Evolutionary conservation across 2,329 filamentous ascomycete species (phyloP), one percentile per base, ranked within the genome.

Genomic region (Alternaria sp.): DNA sequence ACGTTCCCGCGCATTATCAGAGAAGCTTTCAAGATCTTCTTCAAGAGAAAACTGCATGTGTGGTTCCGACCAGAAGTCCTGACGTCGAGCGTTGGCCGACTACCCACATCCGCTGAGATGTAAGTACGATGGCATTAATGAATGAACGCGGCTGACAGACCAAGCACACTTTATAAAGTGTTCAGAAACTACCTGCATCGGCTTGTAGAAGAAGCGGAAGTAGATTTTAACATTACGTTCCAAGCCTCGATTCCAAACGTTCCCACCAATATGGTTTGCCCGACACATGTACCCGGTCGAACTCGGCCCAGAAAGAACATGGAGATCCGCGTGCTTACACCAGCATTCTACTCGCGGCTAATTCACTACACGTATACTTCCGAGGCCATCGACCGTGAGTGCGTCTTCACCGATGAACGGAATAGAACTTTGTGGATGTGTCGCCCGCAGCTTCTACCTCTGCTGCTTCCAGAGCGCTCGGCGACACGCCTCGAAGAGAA

Each of bases 311-410:
- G 62, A 3, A 77, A 82, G 22, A 75, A 82, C 0, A 52, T 90
- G 6, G 85, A 86, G 44, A 78, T 92, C 49, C 84, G 84, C 54
- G 80, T 92, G 5, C 74, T 90, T 20, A 89, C 87, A 0, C 89
- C 90, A 1, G 81, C 80, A 0, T 92, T 92, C 71, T 92, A 92
- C 78, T 83, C 85, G 12, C 84, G 89, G 28, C 88, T 92, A 49
- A 82, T 88, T 0, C 83, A 86, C 64, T 91, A 92, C 70, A 81
- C 85, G 0, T 83, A 89, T 69, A 85, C 87, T 22, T 82, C 86
- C 18, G 86, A 90, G 66, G 88, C 87, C 1, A 79, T 91, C 30
- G 86, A 88, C 57, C 83, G 84, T 60, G 88, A 91, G 72, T 86
- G 70, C 74, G 69, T 82, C 14, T 78, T 79, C 32, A 80, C 80